Evolutionary conservation across 2,329 filamentous ascomycete species (phyloP).

Genomic region (Penicillium sp.): DNA sequence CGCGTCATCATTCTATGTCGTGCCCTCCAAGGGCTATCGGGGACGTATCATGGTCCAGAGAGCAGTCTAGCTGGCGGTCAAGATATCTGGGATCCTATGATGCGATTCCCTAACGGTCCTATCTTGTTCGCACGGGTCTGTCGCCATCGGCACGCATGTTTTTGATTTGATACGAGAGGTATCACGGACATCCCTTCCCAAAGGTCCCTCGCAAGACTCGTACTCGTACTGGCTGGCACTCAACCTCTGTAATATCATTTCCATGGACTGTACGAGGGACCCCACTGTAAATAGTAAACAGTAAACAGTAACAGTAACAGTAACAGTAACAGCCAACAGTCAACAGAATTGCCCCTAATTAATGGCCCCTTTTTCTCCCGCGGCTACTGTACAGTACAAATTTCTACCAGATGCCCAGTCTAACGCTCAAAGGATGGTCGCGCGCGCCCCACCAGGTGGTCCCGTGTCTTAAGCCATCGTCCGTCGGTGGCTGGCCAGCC

Average conservation of each 20-base stretch:
- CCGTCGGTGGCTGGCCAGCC: slow-evolving; percentile 23
- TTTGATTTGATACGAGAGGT: neutral
- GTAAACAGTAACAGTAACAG: too few relatives aligned
- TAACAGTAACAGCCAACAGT: too few relatives aligned
- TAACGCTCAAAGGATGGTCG: slow-evolving; percentile 13
- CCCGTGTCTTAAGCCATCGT: slow-evolving; percentile 25
- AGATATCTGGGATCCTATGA: slow-evolving; percentile 17
- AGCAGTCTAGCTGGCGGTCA: neutral
- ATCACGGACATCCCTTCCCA: neutral
- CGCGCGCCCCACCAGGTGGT: slow-evolving; percentile 21
- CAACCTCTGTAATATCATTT: neutral
- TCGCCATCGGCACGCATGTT: neutral
- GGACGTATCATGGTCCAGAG: slow-evolving; percentile 16
- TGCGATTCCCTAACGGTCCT: slow-evolving; percentile 1
- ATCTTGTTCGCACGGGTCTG: neutral
- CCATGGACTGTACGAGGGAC: neutral
- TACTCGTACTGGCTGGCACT: too few relatives aligned
- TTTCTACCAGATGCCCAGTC: slow-evolving; percentile 13
- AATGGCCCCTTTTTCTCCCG: slow-evolving; percentile 15
- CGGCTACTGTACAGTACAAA: neutral
- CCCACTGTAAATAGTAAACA: neutral
- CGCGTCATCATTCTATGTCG: slow-evolving; percentile 10
- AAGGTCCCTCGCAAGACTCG: too few relatives aligned
- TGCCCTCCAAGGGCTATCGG: slow-evolving; percentile 12
- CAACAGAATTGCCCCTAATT: slow-evolving; percentile 21